These are phyloP conservation scores for Cenococcum geophilum DNA, from an alignment of 495 filamentous ascomycete genomes.

Conservation along the genomic window DNA sequence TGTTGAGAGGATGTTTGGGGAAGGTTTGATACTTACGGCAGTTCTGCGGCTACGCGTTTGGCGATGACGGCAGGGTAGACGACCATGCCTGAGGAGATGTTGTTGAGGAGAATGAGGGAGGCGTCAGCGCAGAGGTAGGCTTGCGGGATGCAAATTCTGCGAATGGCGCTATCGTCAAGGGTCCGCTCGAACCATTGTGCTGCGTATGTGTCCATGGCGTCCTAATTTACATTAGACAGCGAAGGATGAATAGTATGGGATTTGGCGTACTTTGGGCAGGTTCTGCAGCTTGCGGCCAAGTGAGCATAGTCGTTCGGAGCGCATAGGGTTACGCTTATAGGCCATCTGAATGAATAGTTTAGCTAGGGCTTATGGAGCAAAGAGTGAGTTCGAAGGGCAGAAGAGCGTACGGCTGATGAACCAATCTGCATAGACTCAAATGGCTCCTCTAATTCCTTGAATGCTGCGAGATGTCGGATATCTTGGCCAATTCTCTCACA, in stretches of 20 bases:
- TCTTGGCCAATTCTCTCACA: conserved; percentile 68
- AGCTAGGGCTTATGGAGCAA: conserved; percentile 4
- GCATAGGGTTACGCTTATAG: conserved; percentile 91
- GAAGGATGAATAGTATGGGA: too few relatives aligned
- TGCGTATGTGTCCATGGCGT: conserved; percentile 69
- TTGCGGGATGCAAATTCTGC: conserved; percentile 70
- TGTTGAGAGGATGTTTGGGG: too few relatives aligned
- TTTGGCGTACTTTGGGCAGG: conserved; percentile 44
- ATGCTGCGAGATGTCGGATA: conserved; percentile 70
- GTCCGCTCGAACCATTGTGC: conserved; percentile 76
- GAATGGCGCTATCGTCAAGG: conserved; percentile 58
- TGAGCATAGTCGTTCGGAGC: conserved; percentile 74
- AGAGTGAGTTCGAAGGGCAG: conserved; percentile 9
- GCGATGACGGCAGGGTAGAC: conserved; percentile 78
- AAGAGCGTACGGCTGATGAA: conserved; percentile 17
- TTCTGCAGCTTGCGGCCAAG: conserved; percentile 66
- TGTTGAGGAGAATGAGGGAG: conserved; percentile 71
- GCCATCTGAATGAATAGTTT: conserved; percentile 45
- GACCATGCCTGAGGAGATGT: conserved; percentile 75
- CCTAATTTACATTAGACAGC: conserved; percentile 15
- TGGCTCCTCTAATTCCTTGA: conserved; percentile 87
- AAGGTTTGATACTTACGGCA: conserved; percentile 44
- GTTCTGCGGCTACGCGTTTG: conserved; percentile 62
- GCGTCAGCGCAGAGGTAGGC: conserved; percentile 78
- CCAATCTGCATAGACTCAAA: conserved; percentile 73